Conservation (phyloP, 345 rosid genomes). For the Tarenaya hassleriana region DNA sequence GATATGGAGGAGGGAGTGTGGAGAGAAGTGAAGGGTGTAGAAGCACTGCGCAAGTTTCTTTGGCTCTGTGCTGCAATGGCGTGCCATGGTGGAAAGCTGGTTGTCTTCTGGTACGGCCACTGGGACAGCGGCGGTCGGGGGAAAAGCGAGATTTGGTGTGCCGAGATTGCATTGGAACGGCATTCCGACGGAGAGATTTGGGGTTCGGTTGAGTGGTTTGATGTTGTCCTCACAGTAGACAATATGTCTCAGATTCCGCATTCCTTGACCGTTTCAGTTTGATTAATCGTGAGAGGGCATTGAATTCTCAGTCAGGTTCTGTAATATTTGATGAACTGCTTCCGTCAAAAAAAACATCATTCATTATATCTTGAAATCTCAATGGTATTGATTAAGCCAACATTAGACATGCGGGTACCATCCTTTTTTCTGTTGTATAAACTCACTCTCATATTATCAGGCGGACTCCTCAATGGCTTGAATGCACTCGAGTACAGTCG, state of each 20-base stretch:
- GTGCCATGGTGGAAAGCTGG: constrained; percentile 69
- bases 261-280: no score
- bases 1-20: constrained; percentile 43
- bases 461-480: constrained; percentile 63
- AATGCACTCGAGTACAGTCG: constrained; percentile 72
- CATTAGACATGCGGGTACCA: no score
- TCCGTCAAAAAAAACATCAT: no score
- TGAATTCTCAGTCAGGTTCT: no score
- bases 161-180: constrained; percentile 53
- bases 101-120: constrained; percentile 75
- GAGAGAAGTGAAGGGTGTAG: constrained; percentile 63
- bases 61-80: constrained; percentile 73
- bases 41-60: constrained; percentile 56
- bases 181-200: constrained; percentile 43
- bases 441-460: no score
- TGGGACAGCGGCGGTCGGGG: constrained; percentile 26
- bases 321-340: no score
- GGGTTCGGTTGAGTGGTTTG: constrained; percentile 64
- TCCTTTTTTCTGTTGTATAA: no score
- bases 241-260: no score
- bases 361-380: no score
- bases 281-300: no score
- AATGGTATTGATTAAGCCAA: no score
- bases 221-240: constrained; percentile 41
- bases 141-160: constrained; percentile 68